These are phyloP conservation scores for Aspergillus neoniger DNA, from an alignment of 2,329 filamentous ascomycete genomes.

Conservation along the genomic window DNA sequence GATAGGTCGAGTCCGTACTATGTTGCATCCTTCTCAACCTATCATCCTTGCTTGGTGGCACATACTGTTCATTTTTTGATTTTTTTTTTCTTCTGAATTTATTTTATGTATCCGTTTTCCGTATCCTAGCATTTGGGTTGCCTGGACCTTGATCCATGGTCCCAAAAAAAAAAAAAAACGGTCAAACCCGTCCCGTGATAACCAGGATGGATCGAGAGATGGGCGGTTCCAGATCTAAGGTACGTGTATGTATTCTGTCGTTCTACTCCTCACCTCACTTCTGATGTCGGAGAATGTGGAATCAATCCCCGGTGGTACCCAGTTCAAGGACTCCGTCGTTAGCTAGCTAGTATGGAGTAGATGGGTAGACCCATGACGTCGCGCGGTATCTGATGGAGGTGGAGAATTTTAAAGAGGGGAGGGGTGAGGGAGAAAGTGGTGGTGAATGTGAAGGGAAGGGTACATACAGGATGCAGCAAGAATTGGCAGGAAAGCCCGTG, in stretches of 20 bases:
- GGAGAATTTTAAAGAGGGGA: no score
- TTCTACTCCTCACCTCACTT: not conserved
- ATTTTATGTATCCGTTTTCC: not conserved
- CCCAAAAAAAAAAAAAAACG: slow-evolving; percentile 17
- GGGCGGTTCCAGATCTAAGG: not conserved
- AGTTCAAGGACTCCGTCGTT: no score
- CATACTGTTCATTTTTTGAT: not conserved
- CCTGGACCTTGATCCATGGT: slow-evolving; percentile 8
- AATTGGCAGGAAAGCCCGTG: not conserved
- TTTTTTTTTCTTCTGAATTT: not conserved
- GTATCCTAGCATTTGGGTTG: not conserved
- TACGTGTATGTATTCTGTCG: not conserved
- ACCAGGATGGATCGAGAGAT: slow-evolving; percentile 8
- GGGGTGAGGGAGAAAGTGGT: no score
- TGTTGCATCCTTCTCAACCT: no score
- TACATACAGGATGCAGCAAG: no score
- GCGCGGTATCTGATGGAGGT: not conserved
- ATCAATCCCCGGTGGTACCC: not conserved
- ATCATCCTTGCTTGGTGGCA: not conserved
- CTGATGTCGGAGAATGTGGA: not conserved
- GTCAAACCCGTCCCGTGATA: slow-evolving; percentile 13
- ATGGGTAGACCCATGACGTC: not conserved
- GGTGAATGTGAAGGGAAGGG: no score
- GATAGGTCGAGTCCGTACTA: no score
- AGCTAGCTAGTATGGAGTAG: no score